phyloP scores from a whole-genome alignment of 108 stramenopile species.

The Bacterosira constricta region DNA sequence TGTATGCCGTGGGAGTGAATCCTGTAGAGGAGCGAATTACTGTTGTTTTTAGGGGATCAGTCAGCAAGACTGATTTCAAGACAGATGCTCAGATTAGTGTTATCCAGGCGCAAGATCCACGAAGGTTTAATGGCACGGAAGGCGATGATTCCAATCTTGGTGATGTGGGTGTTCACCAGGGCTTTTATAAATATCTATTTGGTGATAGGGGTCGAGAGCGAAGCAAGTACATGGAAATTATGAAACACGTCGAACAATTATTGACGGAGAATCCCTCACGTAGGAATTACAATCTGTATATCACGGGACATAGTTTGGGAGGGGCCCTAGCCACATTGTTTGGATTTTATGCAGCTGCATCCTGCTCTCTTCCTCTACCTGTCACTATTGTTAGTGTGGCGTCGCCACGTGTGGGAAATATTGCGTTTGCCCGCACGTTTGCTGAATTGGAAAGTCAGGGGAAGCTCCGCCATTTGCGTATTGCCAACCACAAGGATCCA shows the following conservation, averaged over 20 bases:
- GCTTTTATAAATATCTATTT: conserved; percentile 74
- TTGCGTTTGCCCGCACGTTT: conserved; percentile 64
- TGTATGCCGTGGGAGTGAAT: conserved; percentile 66
- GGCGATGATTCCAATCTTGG: background rate
- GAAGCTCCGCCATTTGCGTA: conserved; percentile 67
- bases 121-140: background rate
- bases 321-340: conserved; percentile 78
- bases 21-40: conserved; percentile 50
- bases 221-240: conserved; percentile 59
- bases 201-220: conserved; percentile 36
- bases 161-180: conserved; percentile 57
- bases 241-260: conserved; percentile 49
- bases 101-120: conserved; percentile 54
- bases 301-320: conserved; percentile 78
- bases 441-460: conserved; percentile 62
- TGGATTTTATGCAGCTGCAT: conserved; percentile 65
- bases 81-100: conserved; percentile 62
- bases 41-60: conserved; percentile 68
- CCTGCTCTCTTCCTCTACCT: conserved; percentile 30
- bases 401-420: conserved; percentile 70
- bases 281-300: conserved; percentile 54
- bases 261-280: conserved; percentile 40
- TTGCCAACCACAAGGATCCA: conserved; percentile 74
- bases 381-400: conserved; percentile 65
- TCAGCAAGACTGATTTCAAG: conserved; percentile 66